These are phyloP conservation scores for Drosera capensis DNA, from an alignment of 148 eudicot genomes.

Conservation along the genomic window DNA sequence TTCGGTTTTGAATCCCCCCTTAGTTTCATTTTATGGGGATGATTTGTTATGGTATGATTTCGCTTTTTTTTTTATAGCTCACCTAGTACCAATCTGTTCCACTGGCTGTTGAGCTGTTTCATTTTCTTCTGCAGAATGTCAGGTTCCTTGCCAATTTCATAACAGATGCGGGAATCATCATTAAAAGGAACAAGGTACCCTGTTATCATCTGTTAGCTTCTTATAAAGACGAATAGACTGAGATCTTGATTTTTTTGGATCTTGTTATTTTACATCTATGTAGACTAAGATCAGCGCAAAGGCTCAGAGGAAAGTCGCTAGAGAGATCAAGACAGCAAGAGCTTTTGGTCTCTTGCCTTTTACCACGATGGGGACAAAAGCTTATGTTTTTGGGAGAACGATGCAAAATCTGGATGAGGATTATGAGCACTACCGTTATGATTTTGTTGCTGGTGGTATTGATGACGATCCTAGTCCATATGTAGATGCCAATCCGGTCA, in stretches of 20 bases:
- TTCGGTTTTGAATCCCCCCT: background rate
- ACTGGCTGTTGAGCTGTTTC: background rate
- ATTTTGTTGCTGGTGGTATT: conserved; percentile 7
- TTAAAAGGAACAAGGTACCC: conserved; percentile 80
- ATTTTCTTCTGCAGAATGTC: conserved; percentile 43
- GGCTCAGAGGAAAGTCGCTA: conserved; percentile 87
- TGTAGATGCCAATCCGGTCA: background rate
- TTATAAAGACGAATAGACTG: background rate
- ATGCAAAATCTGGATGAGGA: conserved; percentile 56
- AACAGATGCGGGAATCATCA: conserved; percentile 75
- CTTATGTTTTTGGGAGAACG: conserved; percentile 40
- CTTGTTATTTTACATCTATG: background rate
- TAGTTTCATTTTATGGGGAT: too few relatives aligned
- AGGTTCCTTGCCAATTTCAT: conserved; percentile 84
- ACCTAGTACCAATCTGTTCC: too few relatives aligned
- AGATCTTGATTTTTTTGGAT: background rate
- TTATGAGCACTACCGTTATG: conserved; percentile 25
- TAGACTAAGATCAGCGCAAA: conserved; percentile 87
- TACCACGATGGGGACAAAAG: conserved; percentile 80
- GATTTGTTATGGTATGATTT: too few relatives aligned
- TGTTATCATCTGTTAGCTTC: conserved; percentile 4
- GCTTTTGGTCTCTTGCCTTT: conserved; percentile 85
- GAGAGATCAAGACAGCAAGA: conserved; percentile 88
- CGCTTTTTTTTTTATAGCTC: too few relatives aligned
- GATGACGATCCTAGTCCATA: conserved; percentile 14